A percentile compares a stretch with the other conserved stretches of the same genome.
Evolutionary conservation across 2,329 filamentous ascomycete species (phyloP).

Genomic region (Colletotrichum godetiae): DNA sequence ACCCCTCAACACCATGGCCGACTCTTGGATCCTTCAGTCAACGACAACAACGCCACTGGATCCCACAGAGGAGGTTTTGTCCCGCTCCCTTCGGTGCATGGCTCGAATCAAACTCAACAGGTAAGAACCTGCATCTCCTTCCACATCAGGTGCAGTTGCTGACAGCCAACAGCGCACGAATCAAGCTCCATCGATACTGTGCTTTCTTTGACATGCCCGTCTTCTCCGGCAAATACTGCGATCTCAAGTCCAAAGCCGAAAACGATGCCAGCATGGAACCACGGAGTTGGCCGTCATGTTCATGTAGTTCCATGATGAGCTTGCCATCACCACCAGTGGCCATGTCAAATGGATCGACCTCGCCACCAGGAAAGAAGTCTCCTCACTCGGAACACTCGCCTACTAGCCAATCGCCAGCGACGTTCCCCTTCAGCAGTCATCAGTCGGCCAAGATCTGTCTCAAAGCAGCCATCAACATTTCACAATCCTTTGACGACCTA

Average conservation of each 20-base stretch:
- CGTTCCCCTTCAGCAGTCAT: conserved; percentile 57
- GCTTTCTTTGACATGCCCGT: conserved; percentile 63
- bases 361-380: conserved; percentile 37
- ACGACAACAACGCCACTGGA: conserved; percentile 49
- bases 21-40: conserved; percentile 48
- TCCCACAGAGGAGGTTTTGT: conserved; percentile 52
- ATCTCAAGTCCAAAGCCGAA: conserved; percentile 50
- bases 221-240: conserved; percentile 61
- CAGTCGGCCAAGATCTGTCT: conserved; percentile 61
- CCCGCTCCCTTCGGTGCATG: conserved; percentile 57
- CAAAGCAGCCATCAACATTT: conserved; percentile 60
- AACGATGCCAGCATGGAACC: conserved; percentile 42
- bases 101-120: conserved; percentile 63
- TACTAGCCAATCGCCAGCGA: conserved; percentile 27
- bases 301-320: conserved; percentile 45
- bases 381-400: conserved; percentile 34
- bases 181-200: conserved; percentile 63
- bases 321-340: conserved; percentile 43
- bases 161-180: conserved; percentile 53
- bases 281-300: conserved; percentile 47
- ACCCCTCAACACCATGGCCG: conserved; percentile 49
- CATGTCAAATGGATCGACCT: conserved; percentile 42
- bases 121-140: conserved; percentile 39
- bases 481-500: conserved; percentile 55
- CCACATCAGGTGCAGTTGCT: neutral